Base-by-base conservation (phyloP, 169 alveolate species). In the Cryptosporidium bovis region DNA sequence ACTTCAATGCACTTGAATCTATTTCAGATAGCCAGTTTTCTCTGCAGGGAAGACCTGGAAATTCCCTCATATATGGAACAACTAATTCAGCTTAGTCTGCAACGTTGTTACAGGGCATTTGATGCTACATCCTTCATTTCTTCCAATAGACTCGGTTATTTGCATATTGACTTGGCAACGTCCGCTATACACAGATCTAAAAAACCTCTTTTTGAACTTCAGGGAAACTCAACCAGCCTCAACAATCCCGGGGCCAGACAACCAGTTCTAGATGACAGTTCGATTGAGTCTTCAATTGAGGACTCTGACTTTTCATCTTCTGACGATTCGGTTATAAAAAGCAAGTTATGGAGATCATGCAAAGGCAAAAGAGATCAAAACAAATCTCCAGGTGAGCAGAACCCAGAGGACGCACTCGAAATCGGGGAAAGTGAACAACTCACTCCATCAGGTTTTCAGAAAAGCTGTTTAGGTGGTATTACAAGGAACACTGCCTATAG, bases 31-130 rank as follows among this genome's bases (percentile, higher is more conserved):
- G 98, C 97, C 12, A 66, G 92, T 66, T 91, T 95, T 67, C 85
- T 94, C 34, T 92, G 94, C 56, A 90, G 98, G 36, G 93, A 85
- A 66, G 94, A 93, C 82, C 82, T 95, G 65, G 98, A 95, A 50
- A 84, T 69, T 46, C 97, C 97, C 8, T 95, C 98, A 3, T 92
- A 93, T 34, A 95, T 95, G 24, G 98, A 95, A 66, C 60, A 56
- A 2, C 69, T 93, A 62, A 93, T 94, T 44, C 83, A 85, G 29
- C 68, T 66, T 18, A 67, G 90, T 64, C 64, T 68, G n/a, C 82
- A 56, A 27, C 48, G 84, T 82, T 87, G 91, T 6, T 90, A 90
- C 24, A 91, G 91, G 18, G 89, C 91, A 82, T 83, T 90, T 27
- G 95, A 92, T 36, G 90, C 93, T 15, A 91, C 95, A 8, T 82